Base-by-base conservation (phyloP, 2,329 filamentous ascomycete genomes). In the Xylaria multiplex region DNA sequence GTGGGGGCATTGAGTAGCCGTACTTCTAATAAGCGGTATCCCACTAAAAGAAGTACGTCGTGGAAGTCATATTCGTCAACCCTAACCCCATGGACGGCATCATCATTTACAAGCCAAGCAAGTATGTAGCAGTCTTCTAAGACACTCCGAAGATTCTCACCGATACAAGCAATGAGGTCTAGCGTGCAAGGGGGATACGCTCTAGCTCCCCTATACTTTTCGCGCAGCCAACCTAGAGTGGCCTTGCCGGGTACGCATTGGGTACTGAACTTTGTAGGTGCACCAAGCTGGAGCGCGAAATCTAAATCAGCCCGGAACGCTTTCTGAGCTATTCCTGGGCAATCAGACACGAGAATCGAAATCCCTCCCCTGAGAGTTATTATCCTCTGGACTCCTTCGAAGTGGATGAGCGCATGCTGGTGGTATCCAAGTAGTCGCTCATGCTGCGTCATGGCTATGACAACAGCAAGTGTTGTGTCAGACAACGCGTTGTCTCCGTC, bases 331-430 rank as follows among this genome's bases (percentile, higher is more conserved):
- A 75, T 43, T 2, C 52, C 66, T 9, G 72, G 68, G n/a, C 49
- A 57, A 14, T 66, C 48, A 2, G 22, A 43, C 3, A 66, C 27
- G 11, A 78, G 65, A 1, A 55, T 19, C 8, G 40, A 40, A 6
- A 77, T 69, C 0, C 77, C 77, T n/a, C 77, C 77, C 9, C 76
- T 73, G 35, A 78, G 42, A 24, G 74, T 65, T 24, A 77, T 63
- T 62, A 79, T 75, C 14, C 65, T 70, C 59, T 70, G 66, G 16
- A 78, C 64, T 1, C 77, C 77, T 16, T 74, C 58, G 24, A 79
- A 66, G 59, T 79, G 77, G 14, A 78, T 59, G 3, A 74, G 64
- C 7, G 71, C 71, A 19, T 72, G 60, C 2, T n/a, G 22, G 24
- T 72, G 69, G 32, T 72, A 62, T 52, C 69, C 70, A 22, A 70